phyloP scores from a whole-genome alignment of 305 asterid species.

The Rubia tinctorum region DNA sequence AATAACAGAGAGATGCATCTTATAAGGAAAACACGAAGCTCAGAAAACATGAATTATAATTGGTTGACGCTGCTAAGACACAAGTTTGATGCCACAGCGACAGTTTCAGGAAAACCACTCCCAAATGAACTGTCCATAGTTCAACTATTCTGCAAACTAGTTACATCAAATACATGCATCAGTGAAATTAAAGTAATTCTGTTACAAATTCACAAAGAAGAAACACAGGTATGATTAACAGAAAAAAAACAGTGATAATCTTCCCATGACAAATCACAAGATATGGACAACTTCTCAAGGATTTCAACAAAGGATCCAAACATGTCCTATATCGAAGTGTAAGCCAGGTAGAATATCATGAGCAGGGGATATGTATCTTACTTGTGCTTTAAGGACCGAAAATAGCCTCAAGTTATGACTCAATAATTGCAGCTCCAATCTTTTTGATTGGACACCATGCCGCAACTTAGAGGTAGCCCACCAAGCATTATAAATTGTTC shows the following conservation, averaged over 20 bases:
- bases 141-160: neutral
- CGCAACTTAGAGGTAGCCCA: constrained; percentile 58
- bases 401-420: constrained; percentile 30
- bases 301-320: neutral
- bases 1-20: neutral
- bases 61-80: neutral
- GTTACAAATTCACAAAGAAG: neutral
- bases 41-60: neutral
- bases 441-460: constrained; percentile 55
- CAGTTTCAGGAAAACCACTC: neutral
- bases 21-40: neutral
- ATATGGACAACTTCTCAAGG: neutral
- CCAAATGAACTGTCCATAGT: too few relatives aligned
- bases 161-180: neutral
- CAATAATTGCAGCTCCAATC: constrained; percentile 50
- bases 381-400: constrained; percentile 31
- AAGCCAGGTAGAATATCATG: neutral
- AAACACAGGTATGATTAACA: too few relatives aligned
- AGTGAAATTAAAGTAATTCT: neutral
- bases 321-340: neutral
- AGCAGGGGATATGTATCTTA: constrained; percentile 15
- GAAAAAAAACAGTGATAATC: neutral
- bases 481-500: constrained; percentile 73
- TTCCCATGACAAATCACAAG: neutral
- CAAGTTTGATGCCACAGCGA: neutral